These are phyloP conservation scores for Trypanosoma caninum DNA, from an alignment of 208 protist species.

Conservation along the genomic window DNA sequence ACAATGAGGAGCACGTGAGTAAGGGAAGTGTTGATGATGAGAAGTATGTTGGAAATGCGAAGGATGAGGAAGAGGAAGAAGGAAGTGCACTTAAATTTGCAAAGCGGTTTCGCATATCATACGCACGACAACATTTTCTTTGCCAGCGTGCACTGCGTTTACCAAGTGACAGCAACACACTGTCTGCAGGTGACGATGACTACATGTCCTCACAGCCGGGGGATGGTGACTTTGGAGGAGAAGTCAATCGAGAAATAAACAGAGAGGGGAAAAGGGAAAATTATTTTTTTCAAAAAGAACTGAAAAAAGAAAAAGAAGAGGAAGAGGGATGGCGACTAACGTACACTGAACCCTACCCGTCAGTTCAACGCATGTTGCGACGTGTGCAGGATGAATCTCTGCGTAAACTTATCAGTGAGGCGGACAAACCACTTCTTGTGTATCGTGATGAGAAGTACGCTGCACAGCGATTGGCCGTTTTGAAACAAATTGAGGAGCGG, in stretches of 20 bases:
- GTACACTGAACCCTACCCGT: constrained; percentile 19
- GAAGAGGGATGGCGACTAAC: constrained; percentile 16
- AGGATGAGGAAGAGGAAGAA: not conserved
- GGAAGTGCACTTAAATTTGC: not conserved
- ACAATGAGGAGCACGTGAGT: constrained; percentile 1
- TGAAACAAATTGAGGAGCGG: constrained; percentile 27
- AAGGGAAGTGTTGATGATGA: no score
- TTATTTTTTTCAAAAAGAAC: no score
- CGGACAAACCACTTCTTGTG: not conserved
- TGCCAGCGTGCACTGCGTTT: constrained; percentile 30
- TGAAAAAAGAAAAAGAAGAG: not conserved
- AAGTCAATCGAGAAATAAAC: no score
- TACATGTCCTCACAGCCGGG: not conserved
- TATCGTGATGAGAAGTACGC: constrained; percentile 21
- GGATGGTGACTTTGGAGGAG: not conserved
- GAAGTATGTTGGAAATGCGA: no score
- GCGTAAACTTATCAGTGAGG: constrained; percentile 10
- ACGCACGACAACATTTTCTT: constrained; percentile 40
- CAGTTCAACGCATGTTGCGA: constrained; percentile 21
- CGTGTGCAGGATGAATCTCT: constrained; percentile 25
- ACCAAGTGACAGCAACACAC: not conserved
- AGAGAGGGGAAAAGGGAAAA: no score
- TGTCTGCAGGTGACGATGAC: not conserved
- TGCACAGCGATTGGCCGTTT: constrained; percentile 26
- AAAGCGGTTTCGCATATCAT: constrained; percentile 28